A percentile compares a stretch with the other conserved stretches of the same genome.
phyloP scores from a whole-genome alignment of 2,329 filamentous ascomycete species.

The Sporothrix dimorphospora region DNA sequence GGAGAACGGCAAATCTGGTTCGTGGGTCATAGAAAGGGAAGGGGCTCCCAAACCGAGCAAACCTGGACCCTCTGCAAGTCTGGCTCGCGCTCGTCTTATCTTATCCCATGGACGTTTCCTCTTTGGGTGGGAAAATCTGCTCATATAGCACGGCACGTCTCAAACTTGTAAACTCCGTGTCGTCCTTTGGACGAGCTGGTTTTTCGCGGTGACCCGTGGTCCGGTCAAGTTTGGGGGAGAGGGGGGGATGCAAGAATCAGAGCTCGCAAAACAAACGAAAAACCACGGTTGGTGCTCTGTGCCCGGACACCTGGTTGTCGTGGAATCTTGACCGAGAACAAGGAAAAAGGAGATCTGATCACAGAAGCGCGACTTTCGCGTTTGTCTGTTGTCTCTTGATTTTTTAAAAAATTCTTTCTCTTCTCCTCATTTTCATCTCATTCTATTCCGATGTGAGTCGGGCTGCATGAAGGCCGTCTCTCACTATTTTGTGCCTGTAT shows the following conservation, averaged over 20 bases:
- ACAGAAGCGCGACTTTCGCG: slow-evolving; percentile 9
- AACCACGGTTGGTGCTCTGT: not conserved
- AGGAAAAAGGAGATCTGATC: not conserved
- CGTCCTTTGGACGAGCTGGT: not conserved
- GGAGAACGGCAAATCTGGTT: slow-evolving; percentile 2
- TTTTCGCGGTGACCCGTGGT: not conserved
- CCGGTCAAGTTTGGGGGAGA: not conserved
- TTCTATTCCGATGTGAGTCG: not conserved
- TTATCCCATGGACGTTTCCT: not conserved
- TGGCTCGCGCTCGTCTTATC: slow-evolving; percentile 5
- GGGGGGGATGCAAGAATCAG: not conserved
- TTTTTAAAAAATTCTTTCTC: no score
- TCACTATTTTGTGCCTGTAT: not conserved
- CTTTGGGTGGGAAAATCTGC: not conserved
- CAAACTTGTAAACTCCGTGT: no score
- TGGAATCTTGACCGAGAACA: not conserved
- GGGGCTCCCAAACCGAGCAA: not conserved
- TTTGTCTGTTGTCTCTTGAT: not conserved
- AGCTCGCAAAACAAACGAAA: not conserved
- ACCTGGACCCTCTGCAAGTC: not conserved
- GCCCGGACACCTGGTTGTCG: not conserved
- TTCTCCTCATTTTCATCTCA: not conserved
- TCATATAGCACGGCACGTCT: no score
- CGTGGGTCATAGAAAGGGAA: not conserved
- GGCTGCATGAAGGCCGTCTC: not conserved